Conservation (phyloP, 345 rosid genomes). For the Aquilaria yunnanensis region DNA sequence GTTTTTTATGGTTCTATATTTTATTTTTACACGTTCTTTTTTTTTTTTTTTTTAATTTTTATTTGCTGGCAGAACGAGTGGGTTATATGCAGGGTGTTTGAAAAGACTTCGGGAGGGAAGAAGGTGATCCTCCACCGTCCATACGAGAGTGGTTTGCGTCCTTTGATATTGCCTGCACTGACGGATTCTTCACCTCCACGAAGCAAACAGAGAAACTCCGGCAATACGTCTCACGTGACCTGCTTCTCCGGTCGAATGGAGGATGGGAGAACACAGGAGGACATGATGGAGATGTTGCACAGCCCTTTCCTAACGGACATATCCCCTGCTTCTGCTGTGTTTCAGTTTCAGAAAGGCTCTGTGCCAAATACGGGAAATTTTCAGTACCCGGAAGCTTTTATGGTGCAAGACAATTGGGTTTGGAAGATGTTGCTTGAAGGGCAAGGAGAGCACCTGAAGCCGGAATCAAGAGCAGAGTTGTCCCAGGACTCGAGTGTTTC, state of each 20-base stretch:
- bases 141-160: constrained; percentile 17
- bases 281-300: constrained; percentile 25
- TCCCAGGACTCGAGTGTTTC: constrained; percentile 23
- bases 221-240: constrained; percentile 52
- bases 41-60: neutral
- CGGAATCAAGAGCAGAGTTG: constrained; percentile 18
- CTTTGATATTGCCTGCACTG: constrained; percentile 45
- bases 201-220: constrained; percentile 15
- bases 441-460: constrained; percentile 18
- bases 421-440: constrained; percentile 44
- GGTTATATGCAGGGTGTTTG: constrained; percentile 71
- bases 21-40: neutral
- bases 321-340: constrained; percentile 21
- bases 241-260: constrained; percentile 75
- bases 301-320: constrained; percentile 17
- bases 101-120: constrained; percentile 54
- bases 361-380: constrained; percentile 22
- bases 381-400: constrained; percentile 30
- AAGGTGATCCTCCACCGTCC: constrained; percentile 41
- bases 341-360: neutral
- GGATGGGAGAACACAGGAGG: constrained; percentile 25
- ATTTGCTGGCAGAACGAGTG: constrained; percentile 56
- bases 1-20: constrained; percentile 2
- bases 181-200: constrained; percentile 48
- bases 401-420: constrained; percentile 41